Evolutionary conservation across 768 basidiomycete species (phyloP).

Genomic region (Rhodotorula toruloides): DNA sequence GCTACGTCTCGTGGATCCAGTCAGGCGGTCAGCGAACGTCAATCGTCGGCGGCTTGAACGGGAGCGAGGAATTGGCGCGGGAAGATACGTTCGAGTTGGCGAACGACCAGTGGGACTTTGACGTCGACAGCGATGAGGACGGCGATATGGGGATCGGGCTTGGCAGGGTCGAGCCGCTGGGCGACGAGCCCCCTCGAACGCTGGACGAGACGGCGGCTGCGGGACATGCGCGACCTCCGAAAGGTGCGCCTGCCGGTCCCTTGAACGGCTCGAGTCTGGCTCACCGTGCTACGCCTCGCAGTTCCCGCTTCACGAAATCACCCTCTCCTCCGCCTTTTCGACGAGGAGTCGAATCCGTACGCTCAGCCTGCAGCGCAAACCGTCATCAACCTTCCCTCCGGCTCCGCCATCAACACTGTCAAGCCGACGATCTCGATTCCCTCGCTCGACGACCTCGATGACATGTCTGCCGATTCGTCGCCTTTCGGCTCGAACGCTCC

Average conservation of each 20-base stretch:
- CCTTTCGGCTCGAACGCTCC: not conserved
- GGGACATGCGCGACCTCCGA: constrained; percentile 16
- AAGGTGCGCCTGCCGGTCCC: not conserved
- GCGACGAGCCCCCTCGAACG: constrained; percentile 41
- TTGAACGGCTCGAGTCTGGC: too few relatives aligned
- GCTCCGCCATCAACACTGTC: constrained; percentile 27
- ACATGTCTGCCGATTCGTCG: not conserved
- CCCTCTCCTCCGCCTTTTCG: constrained; percentile 41
- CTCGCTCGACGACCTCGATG: constrained; percentile 31
- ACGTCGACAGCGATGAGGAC: constrained; percentile 31
- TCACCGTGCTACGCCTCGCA: not conserved
- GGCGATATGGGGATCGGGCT: constrained; percentile 18
- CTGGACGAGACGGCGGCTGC: constrained; percentile 32
- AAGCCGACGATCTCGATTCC: constrained; percentile 33
- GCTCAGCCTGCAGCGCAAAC: constrained; percentile 56
- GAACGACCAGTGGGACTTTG: constrained; percentile 42
- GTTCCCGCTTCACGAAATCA: constrained; percentile 5
- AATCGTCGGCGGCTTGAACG: constrained; percentile 56
- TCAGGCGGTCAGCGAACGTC: constrained; percentile 69
- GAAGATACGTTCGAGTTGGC: constrained; percentile 32
- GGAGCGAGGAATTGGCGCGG: constrained; percentile 42
- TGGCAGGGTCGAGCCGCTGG: constrained; percentile 13
- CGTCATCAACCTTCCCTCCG: constrained; percentile 10
- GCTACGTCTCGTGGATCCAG: constrained; percentile 67
- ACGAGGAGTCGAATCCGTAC: constrained; percentile 37